Evolutionary conservation across 306 rosid genomes (phyloP).

Genomic region (Cicer bijugum): DNA sequence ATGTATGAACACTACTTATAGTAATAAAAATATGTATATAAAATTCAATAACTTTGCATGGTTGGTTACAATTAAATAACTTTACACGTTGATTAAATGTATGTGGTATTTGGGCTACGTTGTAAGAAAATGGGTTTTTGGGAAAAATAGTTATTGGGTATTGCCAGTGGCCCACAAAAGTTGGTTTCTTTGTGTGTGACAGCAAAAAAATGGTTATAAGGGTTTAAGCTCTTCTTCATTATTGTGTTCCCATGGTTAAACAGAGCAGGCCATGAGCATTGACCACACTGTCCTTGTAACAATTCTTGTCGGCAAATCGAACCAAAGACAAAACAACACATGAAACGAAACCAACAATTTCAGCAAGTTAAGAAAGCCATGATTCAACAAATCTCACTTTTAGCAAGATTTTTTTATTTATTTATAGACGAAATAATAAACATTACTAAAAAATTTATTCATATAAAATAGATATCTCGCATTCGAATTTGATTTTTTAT

Average conservation of each 20-base stretch:
- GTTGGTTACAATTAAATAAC: neutral
- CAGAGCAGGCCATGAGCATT: conserved; percentile 15
- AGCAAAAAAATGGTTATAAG: conserved; percentile 32
- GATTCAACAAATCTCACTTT: neutral
- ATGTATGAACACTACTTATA: too few species aligned
- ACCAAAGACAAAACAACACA: conserved; percentile 35
- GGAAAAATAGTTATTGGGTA: conserved; percentile 24
- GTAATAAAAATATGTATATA: too few species aligned
- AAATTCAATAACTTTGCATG: neutral
- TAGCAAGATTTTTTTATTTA: neutral
- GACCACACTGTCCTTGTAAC: conserved; percentile 32
- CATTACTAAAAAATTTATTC: too few species aligned
- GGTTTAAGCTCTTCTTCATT: conserved; percentile 36
- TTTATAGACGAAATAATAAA: too few species aligned
- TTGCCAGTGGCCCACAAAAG: conserved; percentile 20
- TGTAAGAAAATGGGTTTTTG: conserved; percentile 15
- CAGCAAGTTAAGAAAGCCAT: neutral
- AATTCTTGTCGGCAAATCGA: conserved; percentile 32
- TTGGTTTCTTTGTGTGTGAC: conserved; percentile 31
- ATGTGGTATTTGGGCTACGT: neutral
- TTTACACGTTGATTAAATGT: conserved; percentile 6
- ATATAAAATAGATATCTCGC: too few species aligned
- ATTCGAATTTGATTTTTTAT: too few species aligned
- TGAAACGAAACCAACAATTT: conserved; percentile 12
- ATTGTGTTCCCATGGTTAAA: neutral